These are phyloP conservation scores for Syncephalastrum contaminatum DNA, from an alignment of 371 early-diverging fungal genomes.

Conservation along the genomic window DNA sequence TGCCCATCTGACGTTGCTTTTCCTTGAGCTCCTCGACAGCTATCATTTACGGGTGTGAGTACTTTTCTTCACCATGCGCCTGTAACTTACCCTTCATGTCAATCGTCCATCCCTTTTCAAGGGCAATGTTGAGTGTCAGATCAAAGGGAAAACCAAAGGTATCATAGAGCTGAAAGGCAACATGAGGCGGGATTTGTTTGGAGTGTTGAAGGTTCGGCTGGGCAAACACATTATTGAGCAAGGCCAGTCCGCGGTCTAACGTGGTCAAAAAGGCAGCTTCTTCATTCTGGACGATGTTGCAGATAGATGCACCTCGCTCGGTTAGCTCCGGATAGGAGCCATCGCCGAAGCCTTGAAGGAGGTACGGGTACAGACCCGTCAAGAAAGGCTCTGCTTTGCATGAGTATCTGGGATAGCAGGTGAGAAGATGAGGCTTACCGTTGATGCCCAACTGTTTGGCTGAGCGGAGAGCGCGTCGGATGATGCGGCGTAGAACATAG, in stretches of 20 bases:
- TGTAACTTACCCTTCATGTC: constrained; percentile 50
- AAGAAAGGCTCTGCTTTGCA: constrained; percentile 53
- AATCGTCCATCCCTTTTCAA: constrained; percentile 70
- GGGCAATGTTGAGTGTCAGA: constrained; percentile 67
- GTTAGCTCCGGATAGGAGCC: constrained; percentile 61
- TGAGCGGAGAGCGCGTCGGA: constrained; percentile 72
- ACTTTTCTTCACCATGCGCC: neutral
- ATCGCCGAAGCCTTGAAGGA: constrained; percentile 52
- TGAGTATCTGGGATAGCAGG: too few relatives aligned
- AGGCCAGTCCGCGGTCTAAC: constrained; percentile 60
- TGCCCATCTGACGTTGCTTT: constrained; percentile 54
- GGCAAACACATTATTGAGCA: constrained; percentile 59
- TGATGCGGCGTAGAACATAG: constrained; percentile 77
- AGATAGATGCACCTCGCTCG: constrained; percentile 51
- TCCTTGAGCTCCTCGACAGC: constrained; percentile 55
- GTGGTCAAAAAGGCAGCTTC: constrained; percentile 66
- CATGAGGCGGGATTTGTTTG: constrained; percentile 44
- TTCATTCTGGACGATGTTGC: constrained; percentile 62
- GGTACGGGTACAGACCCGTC: constrained; percentile 59
- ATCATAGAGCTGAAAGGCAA: constrained; percentile 73
- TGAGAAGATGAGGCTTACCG: too few relatives aligned
- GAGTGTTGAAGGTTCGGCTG: constrained; percentile 35
- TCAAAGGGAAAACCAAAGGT: constrained; percentile 82
- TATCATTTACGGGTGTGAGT: neutral
- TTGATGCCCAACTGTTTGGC: constrained; percentile 66